Base-by-base conservation (phyloP, 2,329 filamentous ascomycete genomes). In the Aspergillus udagawae region DNA sequence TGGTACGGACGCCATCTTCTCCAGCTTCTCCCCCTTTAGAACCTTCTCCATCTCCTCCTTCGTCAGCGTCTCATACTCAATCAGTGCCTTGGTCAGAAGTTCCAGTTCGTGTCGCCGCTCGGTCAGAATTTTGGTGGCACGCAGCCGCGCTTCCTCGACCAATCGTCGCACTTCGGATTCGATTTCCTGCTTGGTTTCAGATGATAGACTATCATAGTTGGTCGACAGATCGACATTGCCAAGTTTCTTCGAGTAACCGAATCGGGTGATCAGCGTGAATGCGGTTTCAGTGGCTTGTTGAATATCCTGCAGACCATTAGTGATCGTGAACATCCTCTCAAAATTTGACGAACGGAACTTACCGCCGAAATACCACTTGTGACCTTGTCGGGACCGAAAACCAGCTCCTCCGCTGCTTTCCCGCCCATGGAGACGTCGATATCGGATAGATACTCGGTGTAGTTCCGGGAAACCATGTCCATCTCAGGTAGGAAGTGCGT, bases 41-140 rank as follows among this genome's bases (percentile, higher is more conserved):
- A 97, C 90, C 79, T 89, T 91, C 73, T 92, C 86, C 61, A 97
- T 95, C 74, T 99, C 94, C 3, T 89, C 86, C 73, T 88, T 90
- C 73, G 89, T 89, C 52, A 99, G 78, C 0, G 92, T 97, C 80
- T 99, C 94, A 74, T 97, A 97, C 74, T 97, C 88, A 35, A 99
- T 86, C 9, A 99, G 82, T 5, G 92, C 94, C 69, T 92, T 87
- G 28, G 94, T 93, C 9, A 99, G 80, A 10, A 91, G 80, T 67
- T 99, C 93, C 7, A 99, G 83, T 73, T 96, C 93, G 58, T 89
- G 87, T 55, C 92, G 86, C 72, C 89, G 91, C 38, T 85, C 83
- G 1, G 82, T 84, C 49, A 99, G 77, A 4, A 97, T 81, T 49
- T 83, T 83, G 45, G 77, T 80, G 0, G 92, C 91, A 38, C 92